Evolutionary conservation across 2,329 filamentous ascomycete species (phyloP), one percentile per base, ranked within the genome.

Genomic region (Aureobasidium namibiae): DNA sequence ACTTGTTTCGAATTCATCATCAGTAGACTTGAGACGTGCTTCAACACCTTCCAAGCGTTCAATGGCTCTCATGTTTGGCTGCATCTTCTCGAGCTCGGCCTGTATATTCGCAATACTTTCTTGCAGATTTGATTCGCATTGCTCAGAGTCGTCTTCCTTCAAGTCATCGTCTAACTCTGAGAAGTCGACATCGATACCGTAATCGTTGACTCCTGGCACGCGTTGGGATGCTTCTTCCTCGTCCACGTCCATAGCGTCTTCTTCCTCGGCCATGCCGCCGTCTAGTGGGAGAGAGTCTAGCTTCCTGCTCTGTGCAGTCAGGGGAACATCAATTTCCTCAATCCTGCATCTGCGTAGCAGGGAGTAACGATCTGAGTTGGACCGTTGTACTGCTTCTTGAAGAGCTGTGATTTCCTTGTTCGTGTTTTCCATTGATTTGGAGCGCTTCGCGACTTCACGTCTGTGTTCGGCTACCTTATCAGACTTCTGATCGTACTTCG

Each of bases 21-120:
- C 92, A 1, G 90, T 92, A 61, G 86, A 82, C 64, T 89, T 86
- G 24, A 96, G 85, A 62, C 92, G 86, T 54, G 84, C 82, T 72
- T 95, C 89, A 9, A 95, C 92, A 23, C 85, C 87, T 69, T 94
- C 89, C 5, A 99, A 80, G 52, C 92, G 89, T 69, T 97, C 91
- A 73, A 92, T 90, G 9, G 92, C 94, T 67, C 92, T 90, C 84
- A 96, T 95, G 73, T 99, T 97, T 26, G 94, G 94, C 62, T 94
- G 92, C 73, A 97, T 86, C 74, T 96, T 96, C 70, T 96, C 91
- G 21, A 99, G 83, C 66, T 96, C 89, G 33, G 81, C 78, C 45
- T 86, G 85, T 10, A 99, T 80, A 29, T 81, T 80, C 21, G 82
- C 79, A 64, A 99, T 90, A 67, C 85, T 87, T 57, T 95, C 89